These are phyloP conservation scores for Pestalotiopsis sp. DNA, from an alignment of 2,329 filamentous ascomycete species.

Conservation along the genomic window DNA sequence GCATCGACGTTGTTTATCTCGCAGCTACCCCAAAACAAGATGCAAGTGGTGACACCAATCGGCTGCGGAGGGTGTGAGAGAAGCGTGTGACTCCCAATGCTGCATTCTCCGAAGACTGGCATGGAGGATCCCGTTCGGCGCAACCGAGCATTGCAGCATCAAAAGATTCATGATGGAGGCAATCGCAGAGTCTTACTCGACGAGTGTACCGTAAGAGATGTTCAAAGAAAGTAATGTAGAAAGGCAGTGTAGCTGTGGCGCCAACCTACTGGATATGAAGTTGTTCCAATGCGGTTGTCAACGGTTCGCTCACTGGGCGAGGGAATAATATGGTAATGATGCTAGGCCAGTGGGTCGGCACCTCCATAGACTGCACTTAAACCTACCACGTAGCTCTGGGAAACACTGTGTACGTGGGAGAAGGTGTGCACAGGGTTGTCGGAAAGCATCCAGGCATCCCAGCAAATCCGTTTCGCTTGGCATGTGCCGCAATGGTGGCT, in stretches of 20 bases:
- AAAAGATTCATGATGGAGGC: background rate
- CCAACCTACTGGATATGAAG: no score
- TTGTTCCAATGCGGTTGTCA: no score
- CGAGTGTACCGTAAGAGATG: no score
- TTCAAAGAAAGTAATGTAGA: no score
- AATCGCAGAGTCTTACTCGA: background rate
- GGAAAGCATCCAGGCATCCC: background rate
- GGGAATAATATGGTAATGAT: no score
- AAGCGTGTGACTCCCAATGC: background rate
- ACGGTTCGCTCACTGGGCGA: no score
- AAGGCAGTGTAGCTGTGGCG: no score
- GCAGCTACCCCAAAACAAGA: background rate
- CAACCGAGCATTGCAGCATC: background rate
- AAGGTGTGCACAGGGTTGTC: background rate
- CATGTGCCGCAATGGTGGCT: background rate
- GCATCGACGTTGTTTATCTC: background rate
- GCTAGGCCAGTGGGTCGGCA: no score
- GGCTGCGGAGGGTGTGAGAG: background rate
- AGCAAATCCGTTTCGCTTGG: constrained; percentile 4
- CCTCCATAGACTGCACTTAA: no score
- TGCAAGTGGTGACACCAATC: background rate
- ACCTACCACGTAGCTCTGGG: no score
- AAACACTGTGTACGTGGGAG: background rate
- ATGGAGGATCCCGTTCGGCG: background rate
- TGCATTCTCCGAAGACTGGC: background rate